Conservation (phyloP, 306 rosid species). For the Ochetophila trinervis region DNA sequence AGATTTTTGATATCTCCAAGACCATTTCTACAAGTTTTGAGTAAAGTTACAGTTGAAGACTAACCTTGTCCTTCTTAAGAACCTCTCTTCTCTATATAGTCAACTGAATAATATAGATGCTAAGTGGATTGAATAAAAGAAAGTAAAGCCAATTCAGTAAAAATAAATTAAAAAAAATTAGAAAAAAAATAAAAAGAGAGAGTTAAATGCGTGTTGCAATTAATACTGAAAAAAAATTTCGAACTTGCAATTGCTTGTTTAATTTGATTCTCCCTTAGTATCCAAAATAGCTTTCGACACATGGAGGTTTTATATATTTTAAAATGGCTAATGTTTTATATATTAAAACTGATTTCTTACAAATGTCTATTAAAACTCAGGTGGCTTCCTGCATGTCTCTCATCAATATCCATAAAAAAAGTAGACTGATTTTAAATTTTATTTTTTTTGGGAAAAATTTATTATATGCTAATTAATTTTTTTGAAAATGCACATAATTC, state of each 20-base stretch:
- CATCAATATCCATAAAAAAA: background rate
- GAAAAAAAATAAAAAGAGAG: too few relatives aligned
- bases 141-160: too few relatives aligned
- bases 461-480: background rate
- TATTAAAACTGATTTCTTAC: background rate
- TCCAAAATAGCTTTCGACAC: background rate
- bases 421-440: background rate
- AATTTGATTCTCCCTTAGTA: too few relatives aligned
- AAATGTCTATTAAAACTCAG: conserved; percentile 7
- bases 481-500: background rate
- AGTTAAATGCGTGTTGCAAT: too few relatives aligned
- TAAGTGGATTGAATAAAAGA: background rate
- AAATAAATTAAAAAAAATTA: too few relatives aligned
- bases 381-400: background rate
- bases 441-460: too few relatives aligned
- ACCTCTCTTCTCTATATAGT: background rate
- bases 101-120: background rate
- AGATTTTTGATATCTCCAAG: background rate
- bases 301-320: background rate
- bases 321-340: background rate
- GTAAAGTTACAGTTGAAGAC: background rate
- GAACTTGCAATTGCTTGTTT: too few relatives aligned
- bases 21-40: background rate
- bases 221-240: too few relatives aligned
- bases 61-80: conserved; percentile 1